Evolutionary conservation across 1,284 basidiomycete species (phyloP).

Genomic region (Pterulicium gracile): DNA sequence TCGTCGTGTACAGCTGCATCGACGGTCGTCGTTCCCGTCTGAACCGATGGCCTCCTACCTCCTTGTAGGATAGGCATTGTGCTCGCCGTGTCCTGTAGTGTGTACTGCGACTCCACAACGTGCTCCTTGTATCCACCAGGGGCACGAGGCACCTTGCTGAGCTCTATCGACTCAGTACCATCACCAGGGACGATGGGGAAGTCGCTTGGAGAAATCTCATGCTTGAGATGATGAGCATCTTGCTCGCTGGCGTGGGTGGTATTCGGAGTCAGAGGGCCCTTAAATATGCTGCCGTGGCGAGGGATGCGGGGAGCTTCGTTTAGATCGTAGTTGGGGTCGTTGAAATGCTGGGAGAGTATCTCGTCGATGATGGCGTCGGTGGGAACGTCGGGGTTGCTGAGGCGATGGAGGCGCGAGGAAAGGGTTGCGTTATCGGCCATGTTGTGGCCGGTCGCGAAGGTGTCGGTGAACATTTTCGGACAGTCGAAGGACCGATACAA

Average conservation of each 20-base stretch:
- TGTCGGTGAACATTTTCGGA: too few relatives aligned
- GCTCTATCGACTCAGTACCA: neutral
- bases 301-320: neutral
- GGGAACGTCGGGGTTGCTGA: neutral
- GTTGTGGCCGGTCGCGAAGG: too few relatives aligned
- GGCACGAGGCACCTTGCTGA: neutral
- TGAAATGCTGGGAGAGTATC: neutral
- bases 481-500: too few relatives aligned
- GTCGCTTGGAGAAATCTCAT: neutral
- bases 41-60: too few relatives aligned
- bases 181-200: too few relatives aligned
- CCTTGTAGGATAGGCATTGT: too few relatives aligned
- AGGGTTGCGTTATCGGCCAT: neutral
- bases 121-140: neutral
- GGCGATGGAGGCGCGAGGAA: neutral
- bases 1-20: too few relatives aligned
- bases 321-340: neutral
- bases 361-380: neutral
- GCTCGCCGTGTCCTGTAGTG: neutral
- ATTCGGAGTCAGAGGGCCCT: neutral
- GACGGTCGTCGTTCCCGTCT: neutral
- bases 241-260: neutral
- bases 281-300: neutral
- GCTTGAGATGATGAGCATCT: neutral
- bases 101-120: neutral